Conservation (phyloP, 1,139 yeast genomes). For the Geotrichum restrictum region DNA sequence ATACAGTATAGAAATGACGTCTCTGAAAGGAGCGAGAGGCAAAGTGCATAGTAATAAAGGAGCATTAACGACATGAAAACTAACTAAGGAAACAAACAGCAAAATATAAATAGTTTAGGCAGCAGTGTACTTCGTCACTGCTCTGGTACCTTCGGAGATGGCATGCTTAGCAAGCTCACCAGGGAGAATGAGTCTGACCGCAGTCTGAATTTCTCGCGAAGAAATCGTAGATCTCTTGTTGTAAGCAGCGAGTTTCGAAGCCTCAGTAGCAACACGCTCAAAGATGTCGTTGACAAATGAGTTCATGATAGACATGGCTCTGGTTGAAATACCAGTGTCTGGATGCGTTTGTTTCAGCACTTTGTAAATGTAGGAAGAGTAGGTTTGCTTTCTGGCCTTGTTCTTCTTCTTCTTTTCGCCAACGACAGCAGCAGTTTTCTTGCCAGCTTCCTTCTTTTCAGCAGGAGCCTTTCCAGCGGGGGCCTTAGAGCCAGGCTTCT, state of each 20-base stretch:
- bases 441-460: slow-evolving; percentile 91
- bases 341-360: slow-evolving; percentile 98
- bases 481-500: slow-evolving; percentile 58
- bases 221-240: slow-evolving; percentile 98
- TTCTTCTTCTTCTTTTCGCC: slow-evolving; percentile 89
- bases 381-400: slow-evolving; percentile 97
- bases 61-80: slow-evolving; percentile 10
- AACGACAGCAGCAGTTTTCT: slow-evolving; percentile 70
- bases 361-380: slow-evolving; percentile 97
- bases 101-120: slow-evolving; percentile 26
- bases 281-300: slow-evolving; percentile 86
- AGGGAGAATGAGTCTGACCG: slow-evolving; percentile 97
- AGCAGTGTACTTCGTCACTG: slow-evolving; percentile 98
- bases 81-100: background rate
- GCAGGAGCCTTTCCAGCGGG: slow-evolving; percentile 95
- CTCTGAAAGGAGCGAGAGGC: background rate
- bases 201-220: slow-evolving; percentile 98
- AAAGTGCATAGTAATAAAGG: background rate
- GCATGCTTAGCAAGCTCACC: slow-evolving; percentile 99
- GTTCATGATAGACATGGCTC: slow-evolving; percentile 99
- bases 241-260: slow-evolving; percentile 98
- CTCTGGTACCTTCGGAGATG: slow-evolving; percentile 99
- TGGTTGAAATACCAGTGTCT: slow-evolving; percentile 99
- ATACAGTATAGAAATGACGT: background rate
- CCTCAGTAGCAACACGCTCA: slow-evolving; percentile 77